Evolutionary conservation across 495 filamentous ascomycete genomes (phyloP).

Genomic region (Aspergillus baeticus): DNA sequence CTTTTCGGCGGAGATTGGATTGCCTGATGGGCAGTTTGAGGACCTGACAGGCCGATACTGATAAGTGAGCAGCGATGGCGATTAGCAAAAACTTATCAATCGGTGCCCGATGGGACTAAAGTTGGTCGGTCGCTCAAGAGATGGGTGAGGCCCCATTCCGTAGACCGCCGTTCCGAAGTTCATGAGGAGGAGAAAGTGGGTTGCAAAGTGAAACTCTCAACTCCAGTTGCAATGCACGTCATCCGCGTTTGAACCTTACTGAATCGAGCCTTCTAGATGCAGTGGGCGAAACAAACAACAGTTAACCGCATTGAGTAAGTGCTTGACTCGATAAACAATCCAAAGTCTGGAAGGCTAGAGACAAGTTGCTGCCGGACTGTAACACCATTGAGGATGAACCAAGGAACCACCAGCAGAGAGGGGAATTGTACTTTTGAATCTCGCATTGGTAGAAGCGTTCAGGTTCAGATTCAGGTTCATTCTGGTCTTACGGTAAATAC

Average conservation of each 20-base stretch:
- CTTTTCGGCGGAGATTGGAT: constrained; percentile 2
- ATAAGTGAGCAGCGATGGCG: neutral
- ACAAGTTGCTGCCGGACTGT: neutral
- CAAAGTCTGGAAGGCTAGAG: neutral
- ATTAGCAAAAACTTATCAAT: constrained; percentile 7
- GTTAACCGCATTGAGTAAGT: neutral
- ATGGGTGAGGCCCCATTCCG: constrained; percentile 7
- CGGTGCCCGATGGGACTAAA: neutral
- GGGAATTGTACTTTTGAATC: neutral
- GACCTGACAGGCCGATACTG: neutral
- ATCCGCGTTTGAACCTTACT: neutral
- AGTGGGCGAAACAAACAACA: neutral
- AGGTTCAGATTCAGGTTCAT: too few relatives aligned
- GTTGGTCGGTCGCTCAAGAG: neutral
- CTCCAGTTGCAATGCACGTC: constrained; percentile 4
- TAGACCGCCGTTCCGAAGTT: constrained; percentile 23
- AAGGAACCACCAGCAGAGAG: neutral
- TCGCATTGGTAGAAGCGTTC: too few relatives aligned
- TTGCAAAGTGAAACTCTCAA: neutral
- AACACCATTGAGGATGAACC: neutral
- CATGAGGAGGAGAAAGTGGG: neutral
- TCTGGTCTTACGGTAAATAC: neutral
- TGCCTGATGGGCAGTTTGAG: neutral
- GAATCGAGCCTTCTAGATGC: neutral
- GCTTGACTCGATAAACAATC: neutral